Conservation (phyloP, 805 yeast genomes). For the Suhomyces xylopsoci region DNA sequence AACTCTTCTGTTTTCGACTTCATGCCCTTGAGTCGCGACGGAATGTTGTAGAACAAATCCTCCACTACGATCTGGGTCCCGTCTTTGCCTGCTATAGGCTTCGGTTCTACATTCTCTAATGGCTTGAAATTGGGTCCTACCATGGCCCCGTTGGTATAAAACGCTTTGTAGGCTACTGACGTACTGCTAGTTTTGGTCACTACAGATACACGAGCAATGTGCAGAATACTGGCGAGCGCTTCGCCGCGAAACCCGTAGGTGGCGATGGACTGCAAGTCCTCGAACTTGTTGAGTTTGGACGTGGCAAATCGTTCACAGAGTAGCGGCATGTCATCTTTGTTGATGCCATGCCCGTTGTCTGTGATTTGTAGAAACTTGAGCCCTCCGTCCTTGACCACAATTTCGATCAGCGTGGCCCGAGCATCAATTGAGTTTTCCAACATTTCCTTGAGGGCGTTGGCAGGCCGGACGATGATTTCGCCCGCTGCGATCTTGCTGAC, state of each 20-base stretch:
- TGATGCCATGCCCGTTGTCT: conserved; percentile 86
- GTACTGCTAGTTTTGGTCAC: conserved; percentile 64
- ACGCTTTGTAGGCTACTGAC: conserved; percentile 67
- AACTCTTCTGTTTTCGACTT: conserved; percentile 71
- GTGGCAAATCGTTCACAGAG: conserved; percentile 94
- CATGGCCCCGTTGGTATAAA: conserved; percentile 66
- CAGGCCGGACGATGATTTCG: conserved; percentile 89
- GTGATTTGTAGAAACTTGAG: conserved; percentile 78
- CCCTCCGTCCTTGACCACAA: conserved; percentile 90
- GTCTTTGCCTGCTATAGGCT: conserved; percentile 77
- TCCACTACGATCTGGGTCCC: conserved; percentile 88
- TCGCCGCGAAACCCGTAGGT: conserved; percentile 97
- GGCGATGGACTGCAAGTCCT: conserved; percentile 64
- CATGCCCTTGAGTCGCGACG: conserved; percentile 69
- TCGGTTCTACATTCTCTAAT: conserved; percentile 18
- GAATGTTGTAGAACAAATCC: conserved; percentile 85
- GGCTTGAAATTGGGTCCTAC: conserved; percentile 39
- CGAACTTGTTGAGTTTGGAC: conserved; percentile 71
- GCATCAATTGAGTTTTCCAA: conserved; percentile 94
- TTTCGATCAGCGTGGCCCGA: conserved; percentile 65
- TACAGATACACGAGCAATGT: conserved; percentile 78
- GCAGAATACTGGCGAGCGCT: conserved; percentile 92
- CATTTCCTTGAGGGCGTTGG: conserved; percentile 90
- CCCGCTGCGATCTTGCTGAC: conserved; percentile 96
- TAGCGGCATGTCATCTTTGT: conserved; percentile 65